phyloP scores from a whole-genome alignment of 2,329 filamentous ascomycete genomes.

The Penicillium expansum region DNA sequence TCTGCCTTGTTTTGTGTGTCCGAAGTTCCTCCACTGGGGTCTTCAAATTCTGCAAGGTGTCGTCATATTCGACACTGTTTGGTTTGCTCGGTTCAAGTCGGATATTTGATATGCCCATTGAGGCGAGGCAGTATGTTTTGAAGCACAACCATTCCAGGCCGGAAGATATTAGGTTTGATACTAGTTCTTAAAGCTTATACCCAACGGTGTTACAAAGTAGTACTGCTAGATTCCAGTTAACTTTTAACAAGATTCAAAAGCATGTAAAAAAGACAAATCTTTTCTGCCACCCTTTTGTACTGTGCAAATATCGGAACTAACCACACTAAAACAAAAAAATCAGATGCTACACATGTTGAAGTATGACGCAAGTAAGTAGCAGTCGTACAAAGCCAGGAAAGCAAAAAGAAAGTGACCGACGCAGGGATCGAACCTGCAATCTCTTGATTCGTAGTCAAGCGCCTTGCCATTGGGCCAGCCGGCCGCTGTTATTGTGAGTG shows the following conservation, averaged over 20 bases:
- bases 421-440: conserved; percentile 50
- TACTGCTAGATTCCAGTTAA: not conserved
- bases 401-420: conserved; percentile 29
- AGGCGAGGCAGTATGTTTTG: not conserved
- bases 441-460: conserved; percentile 54
- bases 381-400: not conserved
- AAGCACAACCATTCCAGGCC: not conserved
- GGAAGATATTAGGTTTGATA: not conserved
- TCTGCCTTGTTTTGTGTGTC: not conserved
- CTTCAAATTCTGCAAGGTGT: not conserved
- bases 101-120: not conserved
- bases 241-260: not conserved
- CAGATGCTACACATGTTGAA: too few relatives aligned
- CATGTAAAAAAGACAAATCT: not conserved
- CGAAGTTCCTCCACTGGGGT: not conserved
- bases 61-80: not conserved
- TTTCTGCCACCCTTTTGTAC: not conserved
- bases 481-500: conserved; percentile 12
- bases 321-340: too few relatives aligned
- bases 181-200: not conserved
- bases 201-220: not conserved
- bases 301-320: not conserved
- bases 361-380: too few relatives aligned
- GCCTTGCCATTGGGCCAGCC: conserved; percentile 51
- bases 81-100: not conserved